phyloP scores from a whole-genome alignment of 1,139 yeast genomes.

The Lodderomyces metapsilosis region DNA sequence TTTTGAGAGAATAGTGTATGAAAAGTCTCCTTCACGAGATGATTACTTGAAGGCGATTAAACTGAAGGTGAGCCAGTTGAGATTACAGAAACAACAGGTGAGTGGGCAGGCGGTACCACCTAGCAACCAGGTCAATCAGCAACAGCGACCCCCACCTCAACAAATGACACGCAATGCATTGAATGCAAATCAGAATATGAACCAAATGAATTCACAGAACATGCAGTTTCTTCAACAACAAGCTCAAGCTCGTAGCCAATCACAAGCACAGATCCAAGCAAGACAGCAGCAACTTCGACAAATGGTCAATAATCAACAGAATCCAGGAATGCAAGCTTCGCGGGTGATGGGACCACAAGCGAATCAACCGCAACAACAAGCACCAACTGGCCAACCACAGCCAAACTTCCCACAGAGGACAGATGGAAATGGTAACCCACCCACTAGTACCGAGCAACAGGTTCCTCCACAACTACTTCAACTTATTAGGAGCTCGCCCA shows the following conservation, averaged over 20 bases:
- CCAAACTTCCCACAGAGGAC: conserved; percentile 2
- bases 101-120: not conserved
- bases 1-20: conserved; percentile 43
- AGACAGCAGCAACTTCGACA: conserved; percentile 14
- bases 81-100: conserved; percentile 17
- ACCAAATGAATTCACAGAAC: conserved; percentile 14
- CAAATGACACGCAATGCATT: conserved; percentile 8
- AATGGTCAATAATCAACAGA: conserved; percentile 16
- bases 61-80: conserved; percentile 40
- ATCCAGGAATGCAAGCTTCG: conserved; percentile 29
- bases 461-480: conserved; percentile 22
- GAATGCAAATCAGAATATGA: conserved; percentile 4
- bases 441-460: conserved; percentile 6
- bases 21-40: conserved; percentile 38
- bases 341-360: conserved; percentile 26
- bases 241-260: conserved; percentile 50
- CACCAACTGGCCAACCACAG: conserved; percentile 5
- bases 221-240: conserved; percentile 44
- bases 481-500: conserved; percentile 53
- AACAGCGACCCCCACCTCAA: conserved; percentile 9
- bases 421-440: not conserved
- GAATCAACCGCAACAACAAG: conserved; percentile 21
- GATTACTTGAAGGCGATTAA: conserved; percentile 41
- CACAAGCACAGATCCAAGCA: conserved; percentile 29
- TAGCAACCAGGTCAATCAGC: conserved; percentile 9